Evolutionary conservation across 1,284 basidiomycete species (phyloP), one percentile per base, ranked within the genome.

Genomic region (Cutaneotrichosporon sp.): DNA sequence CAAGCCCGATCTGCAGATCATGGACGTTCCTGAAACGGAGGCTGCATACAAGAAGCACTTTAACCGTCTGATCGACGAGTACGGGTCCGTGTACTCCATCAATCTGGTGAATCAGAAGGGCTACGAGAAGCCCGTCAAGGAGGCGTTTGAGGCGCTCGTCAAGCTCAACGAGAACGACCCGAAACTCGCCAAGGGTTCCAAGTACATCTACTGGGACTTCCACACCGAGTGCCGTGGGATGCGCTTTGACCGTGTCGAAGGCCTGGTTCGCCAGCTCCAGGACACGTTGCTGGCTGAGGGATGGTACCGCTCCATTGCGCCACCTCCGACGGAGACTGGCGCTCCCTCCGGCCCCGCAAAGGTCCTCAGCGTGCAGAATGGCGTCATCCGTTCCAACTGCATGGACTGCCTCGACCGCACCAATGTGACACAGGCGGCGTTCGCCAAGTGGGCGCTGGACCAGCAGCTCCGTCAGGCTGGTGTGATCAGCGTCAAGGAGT

Each of bases 391-490:
- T 15, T 74, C 75, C 38, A 80, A 80, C 65, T 79, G 78, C 64
- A 94, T 94, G 90, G 91, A 93, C 75, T 96, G 93, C 67, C 80
- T 97, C 44, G 93, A 99, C 71, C 83, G 96, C 45, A 99, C 96
- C 36, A 98, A 97, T 72, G 94, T 98, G 42, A 87, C 92, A 7
- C 96, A 99, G 70, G 85, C 87, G 18, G 83, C 90, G 4, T 73
- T 96, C 45, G 92, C 86, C 18, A 90, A 88, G 71, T 87, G 85
- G 81, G 86, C 83, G 1, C 77, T 97, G 47, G 87, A 85, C 63
- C 77, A 81, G 52, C 96, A 98, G 70, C 79, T 99, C 52, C 80
- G 80, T 56, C 78, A 80, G 12, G 75, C 85, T 10, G 87, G 86
- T 4, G 80, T 97, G 4, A 70, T 96, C 34, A 79, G 81, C 17